Evolutionary conservation across 2,329 filamentous ascomycete species (phyloP), one percentile per base, ranked within the genome.

Genomic region (Thermoascus crustaceus): DNA sequence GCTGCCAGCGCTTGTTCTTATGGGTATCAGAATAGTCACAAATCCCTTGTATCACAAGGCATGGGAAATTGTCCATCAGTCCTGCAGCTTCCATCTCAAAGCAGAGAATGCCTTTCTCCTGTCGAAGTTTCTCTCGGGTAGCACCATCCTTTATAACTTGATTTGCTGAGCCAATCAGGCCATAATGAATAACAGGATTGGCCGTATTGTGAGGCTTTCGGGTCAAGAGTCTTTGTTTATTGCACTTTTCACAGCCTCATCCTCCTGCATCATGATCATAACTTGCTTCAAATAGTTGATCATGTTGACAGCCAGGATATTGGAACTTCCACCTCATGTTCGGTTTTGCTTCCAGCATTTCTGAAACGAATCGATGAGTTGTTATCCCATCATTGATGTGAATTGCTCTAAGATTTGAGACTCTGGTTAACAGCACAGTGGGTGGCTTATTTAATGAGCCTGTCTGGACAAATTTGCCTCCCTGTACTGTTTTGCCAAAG

Each of bases 131-230:
- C 17, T 47, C 42, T n/a, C 46, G 27, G 11, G 22, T 21, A n/a
- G 19, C 7, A 11, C 34, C 46, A 20, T 50, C 31, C 14, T 45
- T 43, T 19, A 48, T 43, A 5, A 50, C 10, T 16, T 29, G 22
- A 29, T 50, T 43, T 5, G 24, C 47, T 3, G 47, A 48, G 6
- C 39, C 44, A 34, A 49, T 45, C 2, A 34, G 10, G 4, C 47
- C 47, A 36, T 48, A 48, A 33, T 48, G 44, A 7, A 49, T 34
- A 7, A 19, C 5, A 3, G 30, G 32, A 24, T 24, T 24, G 6
- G 6, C 6, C n/a, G n/a, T n/a, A 24, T 24, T 24, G 6, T 24
- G 4, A 24, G 22, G 22, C 6, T n/a, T 11, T 23, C 32, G 13
- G 8, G 7, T 4, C 3, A 32, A 10, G 6, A 19, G 19, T 17